These are phyloP conservation scores for Ophiostoma tasmaniense DNA, from an alignment of 2,329 filamentous ascomycete species.

Conservation along the genomic window DNA sequence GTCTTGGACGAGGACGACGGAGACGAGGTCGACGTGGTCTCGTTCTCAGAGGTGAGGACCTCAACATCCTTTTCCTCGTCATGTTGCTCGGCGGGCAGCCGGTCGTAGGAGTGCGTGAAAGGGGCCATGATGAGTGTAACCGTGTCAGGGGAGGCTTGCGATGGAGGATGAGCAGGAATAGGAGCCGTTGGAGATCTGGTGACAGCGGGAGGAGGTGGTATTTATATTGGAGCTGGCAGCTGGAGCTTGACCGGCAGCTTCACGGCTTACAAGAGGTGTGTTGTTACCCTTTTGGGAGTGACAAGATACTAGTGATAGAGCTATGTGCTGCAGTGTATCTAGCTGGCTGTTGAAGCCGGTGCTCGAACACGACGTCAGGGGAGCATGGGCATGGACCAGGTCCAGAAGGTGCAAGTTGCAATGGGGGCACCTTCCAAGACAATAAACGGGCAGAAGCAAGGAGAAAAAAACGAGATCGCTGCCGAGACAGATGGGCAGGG, in stretches of 20 bases:
- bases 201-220: background rate
- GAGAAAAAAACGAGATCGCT: background rate
- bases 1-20: background rate
- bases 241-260: background rate
- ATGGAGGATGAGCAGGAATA: background rate
- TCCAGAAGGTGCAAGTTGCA: background rate
- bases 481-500: background rate
- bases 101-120: background rate
- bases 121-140: background rate
- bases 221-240: background rate
- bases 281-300: background rate
- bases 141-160: background rate
- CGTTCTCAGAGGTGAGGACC: background rate
- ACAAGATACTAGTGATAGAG: background rate
- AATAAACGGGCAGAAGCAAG: background rate
- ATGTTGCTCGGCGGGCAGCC: background rate
- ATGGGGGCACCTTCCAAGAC: background rate
- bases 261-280: background rate
- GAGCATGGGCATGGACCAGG: background rate
- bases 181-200: background rate
- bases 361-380: background rate
- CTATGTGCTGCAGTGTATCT: background rate
- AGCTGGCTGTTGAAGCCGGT: background rate
- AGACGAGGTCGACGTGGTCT: background rate
- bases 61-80: constrained; percentile 1